Evolutionary conservation across 1,284 basidiomycete genomes (phyloP), one percentile per base, ranked within the genome.

Genomic region (Pyrrhoderma noxium): DNA sequence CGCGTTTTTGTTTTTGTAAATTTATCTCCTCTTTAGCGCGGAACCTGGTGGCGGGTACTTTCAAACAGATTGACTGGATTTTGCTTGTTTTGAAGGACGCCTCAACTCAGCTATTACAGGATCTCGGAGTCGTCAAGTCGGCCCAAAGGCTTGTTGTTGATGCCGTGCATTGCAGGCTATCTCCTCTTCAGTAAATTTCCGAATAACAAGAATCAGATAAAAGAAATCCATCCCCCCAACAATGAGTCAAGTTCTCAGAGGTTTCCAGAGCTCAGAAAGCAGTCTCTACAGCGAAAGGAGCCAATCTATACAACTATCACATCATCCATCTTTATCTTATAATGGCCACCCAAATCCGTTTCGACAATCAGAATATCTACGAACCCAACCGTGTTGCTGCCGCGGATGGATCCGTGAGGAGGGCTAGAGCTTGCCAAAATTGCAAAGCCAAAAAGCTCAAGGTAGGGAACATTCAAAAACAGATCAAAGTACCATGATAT

Each of bases 401-500:
- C 4, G 16, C 21, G 2, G 18, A 21, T 13, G 45, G 45, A 5
- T 43, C 14, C 1, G 51, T 44, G 3, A 2, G 8, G 14, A 45
- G 51, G 13, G 21, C 14, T 19, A 36, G 27, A 34, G 51, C 51
- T 27, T 52, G 51, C 22, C 18, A 22, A 3, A 1, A 18, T 11
- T 52, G 51, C 39, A 52, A 43, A 31, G 45, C 41, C 9, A 48
- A 43, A 41, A 52, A 52, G n/a, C 14, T 47, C 13, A 36, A 23
- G 18, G 51, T 52, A 43, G 3, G 51, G 37, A 11, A 11, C 27
- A 31, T 31, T 31, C 27, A 11, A 31, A 5, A 5, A 31, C 11
- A 5, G 7, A 31, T 5, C n/a, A 31, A 31, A 31, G 27, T 11
- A 31, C 7, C 27, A 31, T 11, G 27, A 31, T 31, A 31, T 31